A percentile compares a stretch with the other conserved stretches of the same genome.
Conservation (phyloP, 2,329 filamentous ascomycete genomes). For the Penicillium freii region DNA sequence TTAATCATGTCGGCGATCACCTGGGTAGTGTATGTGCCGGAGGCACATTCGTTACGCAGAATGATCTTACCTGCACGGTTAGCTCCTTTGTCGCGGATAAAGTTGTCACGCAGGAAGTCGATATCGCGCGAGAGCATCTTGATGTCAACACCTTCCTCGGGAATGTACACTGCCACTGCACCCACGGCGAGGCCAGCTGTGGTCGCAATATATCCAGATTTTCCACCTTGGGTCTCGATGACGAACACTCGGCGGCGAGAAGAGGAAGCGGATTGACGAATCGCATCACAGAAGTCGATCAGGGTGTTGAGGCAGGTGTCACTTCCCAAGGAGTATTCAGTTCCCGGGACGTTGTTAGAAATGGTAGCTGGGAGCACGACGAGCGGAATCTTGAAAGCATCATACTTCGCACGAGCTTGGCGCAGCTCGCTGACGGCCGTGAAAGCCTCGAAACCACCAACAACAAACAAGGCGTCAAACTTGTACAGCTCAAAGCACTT, state of each 20-base stretch:
- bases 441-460: conserved; percentile 96
- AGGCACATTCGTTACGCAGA: conserved; percentile 94
- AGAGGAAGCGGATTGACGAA: conserved; percentile 93
- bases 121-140: conserved; percentile 92
- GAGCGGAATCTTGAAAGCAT: conserved; percentile 89
- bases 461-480: conserved; percentile 86
- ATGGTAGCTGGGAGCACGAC: conserved; percentile 91
- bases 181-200: conserved; percentile 89
- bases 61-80: conserved; percentile 90
- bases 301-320: conserved; percentile 96
- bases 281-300: conserved; percentile 93
- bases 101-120: conserved; percentile 80
- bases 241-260: conserved; percentile 93
- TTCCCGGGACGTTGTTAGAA: conserved; percentile 96
- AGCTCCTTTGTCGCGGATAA: conserved; percentile 80
- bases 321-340: conserved; percentile 93
- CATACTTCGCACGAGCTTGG: conserved; percentile 72
- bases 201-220: conserved; percentile 89
- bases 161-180: conserved; percentile 90
- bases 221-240: conserved; percentile 94
- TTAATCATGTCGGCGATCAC: conserved; percentile 94
- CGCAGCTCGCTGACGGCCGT: conserved; percentile 86
- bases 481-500: conserved; percentile 80
- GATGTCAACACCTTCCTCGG: conserved; percentile 91
- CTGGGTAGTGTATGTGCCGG: conserved; percentile 84